These are phyloP conservation scores for Naematelia encephala DNA, from an alignment of 768 basidiomycete species.

Conservation along the genomic window DNA sequence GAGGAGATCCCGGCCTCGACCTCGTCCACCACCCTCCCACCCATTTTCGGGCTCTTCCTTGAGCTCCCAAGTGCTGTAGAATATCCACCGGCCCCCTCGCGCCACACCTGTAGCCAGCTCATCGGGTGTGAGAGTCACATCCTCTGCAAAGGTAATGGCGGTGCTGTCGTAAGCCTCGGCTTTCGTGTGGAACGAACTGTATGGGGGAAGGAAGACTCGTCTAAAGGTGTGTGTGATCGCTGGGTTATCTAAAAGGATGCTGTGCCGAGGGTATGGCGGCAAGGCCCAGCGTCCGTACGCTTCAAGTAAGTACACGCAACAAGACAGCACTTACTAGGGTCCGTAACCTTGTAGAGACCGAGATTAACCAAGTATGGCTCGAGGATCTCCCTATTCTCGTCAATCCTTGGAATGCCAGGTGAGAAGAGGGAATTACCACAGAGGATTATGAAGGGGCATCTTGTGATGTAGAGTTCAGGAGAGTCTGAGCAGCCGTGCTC, in stretches of 20 bases:
- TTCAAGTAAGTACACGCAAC: slow-evolving; percentile 2
- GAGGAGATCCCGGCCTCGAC: slow-evolving; percentile 46
- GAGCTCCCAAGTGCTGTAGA: slow-evolving; percentile 50
- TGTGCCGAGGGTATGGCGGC: slow-evolving; percentile 43
- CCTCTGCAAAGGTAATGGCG: slow-evolving; percentile 43
- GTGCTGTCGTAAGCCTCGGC: slow-evolving; percentile 38
- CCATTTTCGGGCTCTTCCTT: slow-evolving; percentile 27
- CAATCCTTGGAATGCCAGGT: neutral
- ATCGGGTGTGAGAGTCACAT: slow-evolving; percentile 40
- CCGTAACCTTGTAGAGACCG: slow-evolving; percentile 44
- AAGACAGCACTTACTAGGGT: slow-evolving; percentile 40
- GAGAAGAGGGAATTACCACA: slow-evolving; percentile 26
- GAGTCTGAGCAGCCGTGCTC: neutral
- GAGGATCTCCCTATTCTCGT: slow-evolving; percentile 41
- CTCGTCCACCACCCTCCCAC: slow-evolving; percentile 45
- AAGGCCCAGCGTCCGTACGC: slow-evolving; percentile 50
- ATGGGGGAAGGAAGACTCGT: slow-evolving; percentile 45
- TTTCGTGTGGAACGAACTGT: slow-evolving; percentile 16
- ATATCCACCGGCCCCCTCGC: slow-evolving; percentile 48
- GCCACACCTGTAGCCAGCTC: slow-evolving; percentile 38
- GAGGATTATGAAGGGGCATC: slow-evolving; percentile 33
- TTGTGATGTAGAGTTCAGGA: neutral
- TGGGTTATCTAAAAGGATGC: slow-evolving; percentile 36
- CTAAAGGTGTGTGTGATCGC: slow-evolving; percentile 35
- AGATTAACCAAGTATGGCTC: slow-evolving; percentile 40